Percentiles rank a stretch among this genome's conserved stretches.
phyloP scores from a whole-genome alignment of 2,329 filamentous ascomycete genomes.

The Pseudogymnoascus sp. region DNA sequence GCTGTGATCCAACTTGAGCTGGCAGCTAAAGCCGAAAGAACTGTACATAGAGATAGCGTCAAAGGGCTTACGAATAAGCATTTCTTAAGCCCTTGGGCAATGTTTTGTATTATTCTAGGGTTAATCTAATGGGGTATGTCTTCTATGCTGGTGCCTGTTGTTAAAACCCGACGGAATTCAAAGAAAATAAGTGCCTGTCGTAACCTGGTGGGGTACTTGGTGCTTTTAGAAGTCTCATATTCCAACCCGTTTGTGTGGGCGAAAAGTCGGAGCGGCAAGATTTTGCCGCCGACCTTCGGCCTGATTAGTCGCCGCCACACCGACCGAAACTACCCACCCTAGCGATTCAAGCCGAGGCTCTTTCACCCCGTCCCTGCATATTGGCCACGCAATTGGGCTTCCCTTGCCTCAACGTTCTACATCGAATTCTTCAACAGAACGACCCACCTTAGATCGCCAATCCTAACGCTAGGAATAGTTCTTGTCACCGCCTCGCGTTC shows the following conservation, averaged over 20 bases:
- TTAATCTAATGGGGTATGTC: neutral
- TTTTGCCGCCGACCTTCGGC: constrained; percentile 1
- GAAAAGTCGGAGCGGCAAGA: neutral
- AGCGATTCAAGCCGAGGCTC: constrained; percentile 1
- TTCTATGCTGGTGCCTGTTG: neutral
- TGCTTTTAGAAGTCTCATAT: neutral
- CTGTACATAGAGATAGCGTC: neutral
- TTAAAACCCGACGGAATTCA: neutral
- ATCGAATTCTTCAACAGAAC: neutral
- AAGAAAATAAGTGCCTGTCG: neutral
- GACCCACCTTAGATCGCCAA: neutral
- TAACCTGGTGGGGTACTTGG: neutral
- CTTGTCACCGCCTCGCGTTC: neutral
- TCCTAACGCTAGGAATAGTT: neutral
- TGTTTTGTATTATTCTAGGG: neutral
- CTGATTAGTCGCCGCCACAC: constrained; percentile 2
- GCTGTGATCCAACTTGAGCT: neutral
- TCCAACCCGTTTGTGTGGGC: neutral
- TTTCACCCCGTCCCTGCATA: neutral
- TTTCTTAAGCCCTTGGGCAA: neutral
- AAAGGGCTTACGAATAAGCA: too few relatives aligned
- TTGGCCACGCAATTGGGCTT: constrained; percentile 1
- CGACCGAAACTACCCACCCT: neutral
- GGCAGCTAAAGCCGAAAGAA: neutral
- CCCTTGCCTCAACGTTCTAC: constrained; percentile 1